These are phyloP conservation scores for Sugiyamaella mastotermitis DNA, from an alignment of 805 yeast species.

Conservation along the genomic window DNA sequence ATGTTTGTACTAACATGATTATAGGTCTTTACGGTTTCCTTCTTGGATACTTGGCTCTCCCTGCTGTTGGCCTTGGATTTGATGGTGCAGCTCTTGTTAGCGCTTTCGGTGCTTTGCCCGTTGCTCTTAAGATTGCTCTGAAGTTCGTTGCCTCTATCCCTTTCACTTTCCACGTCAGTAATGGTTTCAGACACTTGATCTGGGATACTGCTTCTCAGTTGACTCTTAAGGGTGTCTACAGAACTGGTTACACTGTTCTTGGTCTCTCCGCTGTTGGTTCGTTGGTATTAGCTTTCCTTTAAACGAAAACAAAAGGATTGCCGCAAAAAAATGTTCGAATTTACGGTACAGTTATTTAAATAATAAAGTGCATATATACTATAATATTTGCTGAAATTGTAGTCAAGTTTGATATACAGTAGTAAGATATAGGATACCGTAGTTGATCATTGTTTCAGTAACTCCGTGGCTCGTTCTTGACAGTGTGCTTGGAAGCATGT, in stretches of 20 bases:
- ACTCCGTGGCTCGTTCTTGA: too few relatives aligned
- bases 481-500: too few relatives aligned
- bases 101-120: conserved; percentile 58
- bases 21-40: conserved; percentile 77
- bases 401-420: too few relatives aligned
- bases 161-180: conserved; percentile 77
- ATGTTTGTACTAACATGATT: too few relatives aligned
- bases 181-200: conserved; percentile 86
- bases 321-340: too few relatives aligned
- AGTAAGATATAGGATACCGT: too few relatives aligned
- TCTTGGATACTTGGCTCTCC: conserved; percentile 63
- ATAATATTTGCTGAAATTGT: too few relatives aligned
- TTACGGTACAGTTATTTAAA: too few relatives aligned
- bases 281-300: conserved; percentile 35
- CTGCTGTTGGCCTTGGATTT: conserved; percentile 50
- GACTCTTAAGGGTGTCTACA: conserved; percentile 80
- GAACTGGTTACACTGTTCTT: conserved; percentile 81
- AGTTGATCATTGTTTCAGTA: too few relatives aligned
- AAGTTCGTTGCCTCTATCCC: conserved; percentile 75
- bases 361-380: too few relatives aligned
- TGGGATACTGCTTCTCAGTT: conserved; percentile 89
- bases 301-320: conserved; percentile 7
- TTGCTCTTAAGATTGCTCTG: conserved; percentile 50
- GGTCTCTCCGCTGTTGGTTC: conserved; percentile 57
- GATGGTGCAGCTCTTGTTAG: conserved; percentile 50